Evolutionary conservation across 2,329 filamentous ascomycete species (phyloP), one percentile per base, ranked within the genome.

Genomic region (Teratosphaeria pseudoeucalypti): DNA sequence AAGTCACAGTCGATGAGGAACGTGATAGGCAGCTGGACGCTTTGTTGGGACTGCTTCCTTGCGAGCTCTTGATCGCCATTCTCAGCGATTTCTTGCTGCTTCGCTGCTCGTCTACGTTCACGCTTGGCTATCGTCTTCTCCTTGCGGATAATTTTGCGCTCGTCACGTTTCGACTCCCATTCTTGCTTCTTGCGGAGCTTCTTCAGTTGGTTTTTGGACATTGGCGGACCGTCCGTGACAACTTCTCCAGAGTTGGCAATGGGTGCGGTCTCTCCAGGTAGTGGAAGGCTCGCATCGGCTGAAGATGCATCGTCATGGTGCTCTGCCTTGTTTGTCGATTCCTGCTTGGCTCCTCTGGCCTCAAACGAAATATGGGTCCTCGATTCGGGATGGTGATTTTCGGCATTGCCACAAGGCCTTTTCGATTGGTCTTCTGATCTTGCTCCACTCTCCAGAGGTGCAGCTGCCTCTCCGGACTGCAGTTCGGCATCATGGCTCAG

Each of bases 1-100:
- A 95, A 99, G 65, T 89, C 85, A 75, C 92, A 97, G 76, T 99
- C 94, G 63, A 99, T 78, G 61, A 99, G 80, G 65, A 99, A 78
- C 0, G 89, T 84, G 26, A 97, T 77, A 1, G 92, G 91, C 0
- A 95, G 81, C 59, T 85, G 82, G 55, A 79, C 76, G 3, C 79
- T 75, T 55, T 63, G 60, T 16, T 54, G 58, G 1, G 57, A 39
- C 9, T 39, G 57, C 19, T 11, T 49, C 19, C 3, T 49, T 57
- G 52, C 58, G 27, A 62, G 66, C 34, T 56, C 37, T 26, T 26
- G 27, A 23, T 11, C 12, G 55, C 37, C 39, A 16, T n/a, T 34
- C 12, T 66, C 63, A 55, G 63, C 61, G 12, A 27, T 5, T 27
- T 59, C 19, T 56, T 71, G 60, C 26, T 69, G 66, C 57, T 63